Percentiles rank a stretch among this genome's conserved stretches.
Conservation (phyloP, 768 basidiomycete species). For the Crepidotus variabilis region DNA sequence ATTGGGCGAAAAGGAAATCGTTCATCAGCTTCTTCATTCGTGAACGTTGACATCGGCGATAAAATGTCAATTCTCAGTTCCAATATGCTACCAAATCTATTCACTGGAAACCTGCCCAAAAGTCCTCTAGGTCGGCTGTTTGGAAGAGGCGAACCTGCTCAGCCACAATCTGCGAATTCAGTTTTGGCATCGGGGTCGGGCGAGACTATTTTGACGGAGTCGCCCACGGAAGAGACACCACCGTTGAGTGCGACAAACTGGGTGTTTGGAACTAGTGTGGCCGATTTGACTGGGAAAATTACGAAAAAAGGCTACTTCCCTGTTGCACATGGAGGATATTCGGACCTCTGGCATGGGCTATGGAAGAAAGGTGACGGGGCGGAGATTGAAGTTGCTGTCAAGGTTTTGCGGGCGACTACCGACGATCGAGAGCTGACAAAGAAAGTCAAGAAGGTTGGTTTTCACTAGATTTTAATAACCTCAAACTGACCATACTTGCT, state of each 20-base stretch:
- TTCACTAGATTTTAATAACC: background rate
- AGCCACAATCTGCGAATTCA: background rate
- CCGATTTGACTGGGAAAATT: conserved; percentile 30
- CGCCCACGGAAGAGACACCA: background rate
- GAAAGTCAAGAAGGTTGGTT: conserved; percentile 26
- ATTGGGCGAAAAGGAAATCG: conserved; percentile 33
- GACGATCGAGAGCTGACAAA: conserved; percentile 27
- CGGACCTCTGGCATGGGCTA: conserved; percentile 38
- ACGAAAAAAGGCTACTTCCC: conserved; percentile 27
- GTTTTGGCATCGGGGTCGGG: background rate
- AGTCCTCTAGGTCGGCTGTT: conserved; percentile 14
- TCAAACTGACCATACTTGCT: background rate
- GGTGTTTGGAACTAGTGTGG: conserved; percentile 7
- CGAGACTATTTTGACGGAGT: conserved; percentile 4
- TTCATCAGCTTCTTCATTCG: conserved; percentile 33
- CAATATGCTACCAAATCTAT: conserved; percentile 32
- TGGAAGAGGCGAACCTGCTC: conserved; percentile 1
- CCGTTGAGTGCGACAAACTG: background rate
- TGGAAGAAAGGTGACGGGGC: conserved; percentile 25
- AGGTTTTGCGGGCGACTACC: conserved; percentile 32
- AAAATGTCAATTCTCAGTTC: conserved; percentile 29
- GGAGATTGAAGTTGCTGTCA: conserved; percentile 30
- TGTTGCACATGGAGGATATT: conserved; percentile 39
- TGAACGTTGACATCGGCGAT: conserved; percentile 21
- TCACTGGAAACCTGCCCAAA: conserved; percentile 14